These are phyloP conservation scores for Populus nigra DNA, from an alignment of 345 rosid species.

Conservation along the genomic window DNA sequence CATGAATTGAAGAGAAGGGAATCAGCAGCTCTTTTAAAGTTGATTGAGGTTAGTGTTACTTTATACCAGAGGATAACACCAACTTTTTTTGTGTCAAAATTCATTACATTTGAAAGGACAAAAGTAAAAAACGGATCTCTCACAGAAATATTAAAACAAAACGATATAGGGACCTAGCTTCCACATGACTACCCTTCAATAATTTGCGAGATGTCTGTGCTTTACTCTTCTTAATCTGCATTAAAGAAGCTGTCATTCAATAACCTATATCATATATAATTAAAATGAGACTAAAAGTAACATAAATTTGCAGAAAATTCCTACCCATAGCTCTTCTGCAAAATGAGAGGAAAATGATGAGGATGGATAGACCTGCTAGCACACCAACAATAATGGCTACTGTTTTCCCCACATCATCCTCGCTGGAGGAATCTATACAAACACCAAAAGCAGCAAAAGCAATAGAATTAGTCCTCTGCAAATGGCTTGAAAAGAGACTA, in stretches of 20 bases:
- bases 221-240: constrained; percentile 15
- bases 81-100: not conserved
- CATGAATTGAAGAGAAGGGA: not conserved
- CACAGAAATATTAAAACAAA: not conserved
- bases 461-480: constrained; percentile 11
- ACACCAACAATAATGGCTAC: constrained; percentile 80
- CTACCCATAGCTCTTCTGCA: constrained; percentile 60
- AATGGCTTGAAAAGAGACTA: not conserved
- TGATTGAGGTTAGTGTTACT: not conserved
- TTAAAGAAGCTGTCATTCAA: not conserved
- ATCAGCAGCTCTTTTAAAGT: constrained; percentile 3
- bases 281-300: not conserved
- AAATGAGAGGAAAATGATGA: constrained; percentile 70
- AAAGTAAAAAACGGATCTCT: not conserved
- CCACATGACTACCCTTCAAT: too few species aligned
- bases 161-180: not conserved
- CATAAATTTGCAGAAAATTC: not conserved
- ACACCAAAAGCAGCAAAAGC: constrained; percentile 19
- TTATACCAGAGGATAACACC: constrained; percentile 3
- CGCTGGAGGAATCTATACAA: constrained; percentile 53
- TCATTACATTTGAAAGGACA: not conserved
- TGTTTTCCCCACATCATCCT: constrained; percentile 67
- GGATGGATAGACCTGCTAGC: constrained; percentile 63
- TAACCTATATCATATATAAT: not conserved
- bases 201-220: not conserved